Conservation (phyloP, 306 rosid species). For the Mimosa bimucronata region DNA sequence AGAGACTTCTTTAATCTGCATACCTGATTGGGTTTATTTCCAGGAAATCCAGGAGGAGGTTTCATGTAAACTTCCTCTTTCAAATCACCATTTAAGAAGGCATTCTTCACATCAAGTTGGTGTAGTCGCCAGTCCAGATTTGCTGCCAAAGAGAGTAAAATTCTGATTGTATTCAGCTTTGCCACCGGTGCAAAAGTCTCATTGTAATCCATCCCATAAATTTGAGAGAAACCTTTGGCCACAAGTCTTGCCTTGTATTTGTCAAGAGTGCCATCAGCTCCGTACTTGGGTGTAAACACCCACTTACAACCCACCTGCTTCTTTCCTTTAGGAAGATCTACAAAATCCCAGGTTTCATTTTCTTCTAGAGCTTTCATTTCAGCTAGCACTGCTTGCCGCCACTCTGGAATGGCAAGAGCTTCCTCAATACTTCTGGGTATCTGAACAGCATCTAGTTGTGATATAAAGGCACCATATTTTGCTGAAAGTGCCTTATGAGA, state of each 20-base stretch:
- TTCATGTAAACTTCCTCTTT: not conserved
- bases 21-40: not conserved
- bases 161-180: no score
- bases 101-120: not conserved
- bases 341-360: not conserved
- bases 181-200: not conserved
- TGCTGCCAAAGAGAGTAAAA: not conserved
- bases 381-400: not conserved
- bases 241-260: not conserved
- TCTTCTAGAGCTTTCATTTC: not conserved
- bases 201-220: not conserved
- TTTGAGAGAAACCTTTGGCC: not conserved
- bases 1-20: not conserved
- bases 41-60: not conserved
- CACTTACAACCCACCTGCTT: not conserved
- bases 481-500: not conserved
- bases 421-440: not conserved
- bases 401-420: not conserved
- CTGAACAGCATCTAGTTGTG: not conserved
- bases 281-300: not conserved
- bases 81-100: not conserved
- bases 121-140: not conserved
- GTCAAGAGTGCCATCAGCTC: not conserved
- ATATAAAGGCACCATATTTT: not conserved
- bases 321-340: not conserved